A percentile compares a stretch with the other conserved stretches of the same genome.
Conservation (phyloP, 345 rosid species). For the Brassica cretica region DNA sequence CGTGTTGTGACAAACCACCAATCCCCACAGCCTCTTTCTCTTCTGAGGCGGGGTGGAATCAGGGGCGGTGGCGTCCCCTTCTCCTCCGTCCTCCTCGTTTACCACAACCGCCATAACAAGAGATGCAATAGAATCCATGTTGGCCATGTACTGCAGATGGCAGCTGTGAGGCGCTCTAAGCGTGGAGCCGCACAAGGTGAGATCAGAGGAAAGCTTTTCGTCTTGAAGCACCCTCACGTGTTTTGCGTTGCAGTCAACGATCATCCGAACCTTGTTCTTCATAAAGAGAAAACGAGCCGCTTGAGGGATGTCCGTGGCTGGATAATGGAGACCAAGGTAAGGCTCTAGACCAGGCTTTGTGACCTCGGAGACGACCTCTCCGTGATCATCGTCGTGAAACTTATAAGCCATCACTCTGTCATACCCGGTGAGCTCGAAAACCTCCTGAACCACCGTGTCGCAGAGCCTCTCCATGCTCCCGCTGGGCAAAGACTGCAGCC, state of each 20-base stretch:
- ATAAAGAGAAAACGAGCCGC: slow-evolving; percentile 90
- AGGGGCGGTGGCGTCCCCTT: slow-evolving; percentile 46
- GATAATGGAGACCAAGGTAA: slow-evolving; percentile 94
- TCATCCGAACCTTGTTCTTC: slow-evolving; percentile 96
- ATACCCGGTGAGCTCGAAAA: slow-evolving; percentile 92
- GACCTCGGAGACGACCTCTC: slow-evolving; percentile 87
- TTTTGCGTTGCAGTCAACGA: slow-evolving; percentile 88
- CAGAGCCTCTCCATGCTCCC: slow-evolving; percentile 92
- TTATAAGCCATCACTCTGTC: slow-evolving; percentile 96
- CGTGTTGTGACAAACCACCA: slow-evolving; percentile 90
- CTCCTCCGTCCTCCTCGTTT: slow-evolving; percentile 78
- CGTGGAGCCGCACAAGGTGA: slow-evolving; percentile 91
- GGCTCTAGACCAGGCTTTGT: slow-evolving; percentile 92
- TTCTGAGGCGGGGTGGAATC: slow-evolving; percentile 46
- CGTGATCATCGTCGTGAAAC: slow-evolving; percentile 97
- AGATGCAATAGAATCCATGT: slow-evolving; percentile 92
- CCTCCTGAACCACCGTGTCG: slow-evolving; percentile 91
- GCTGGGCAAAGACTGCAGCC: slow-evolving; percentile 82
- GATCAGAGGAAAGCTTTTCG: slow-evolving; percentile 75
- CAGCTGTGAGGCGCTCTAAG: slow-evolving; percentile 92
- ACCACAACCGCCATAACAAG: slow-evolving; percentile 94
- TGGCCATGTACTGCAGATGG: slow-evolving; percentile 93
- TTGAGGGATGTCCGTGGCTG: slow-evolving; percentile 97
- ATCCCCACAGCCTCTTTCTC: slow-evolving; percentile 91
- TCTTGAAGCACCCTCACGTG: slow-evolving; percentile 89